A percentile compares a stretch with the other conserved stretches of the same genome.
phyloP scores from a whole-genome alignment of 495 filamentous ascomycete species.

The Chaetomium cochliodes region DNA sequence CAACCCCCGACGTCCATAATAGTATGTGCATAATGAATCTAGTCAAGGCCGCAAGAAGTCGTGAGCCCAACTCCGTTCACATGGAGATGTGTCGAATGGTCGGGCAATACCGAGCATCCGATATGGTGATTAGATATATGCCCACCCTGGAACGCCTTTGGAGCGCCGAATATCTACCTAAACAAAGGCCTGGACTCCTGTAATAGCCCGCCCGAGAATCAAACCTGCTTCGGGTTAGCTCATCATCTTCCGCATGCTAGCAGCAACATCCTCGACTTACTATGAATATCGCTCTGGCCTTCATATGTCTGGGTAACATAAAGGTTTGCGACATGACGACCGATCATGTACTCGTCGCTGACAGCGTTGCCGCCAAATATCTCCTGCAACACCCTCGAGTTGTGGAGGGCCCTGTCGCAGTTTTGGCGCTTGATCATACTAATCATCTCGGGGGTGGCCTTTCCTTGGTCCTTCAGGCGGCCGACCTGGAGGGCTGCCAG shows the following conservation, averaged over 20 bases:
- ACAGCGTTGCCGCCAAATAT: constrained; percentile 96
- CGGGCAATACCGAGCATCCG: neutral
- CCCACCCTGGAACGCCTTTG: neutral
- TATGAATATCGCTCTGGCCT: constrained; percentile 93
- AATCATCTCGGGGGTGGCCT: constrained; percentile 92
- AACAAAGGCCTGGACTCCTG: constrained; percentile 59
- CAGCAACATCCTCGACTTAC: constrained; percentile 51
- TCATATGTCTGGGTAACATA: constrained; percentile 99
- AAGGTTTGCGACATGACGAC: constrained; percentile 90
- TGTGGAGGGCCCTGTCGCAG: constrained; percentile 83
- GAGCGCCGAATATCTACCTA: constrained; percentile 26
- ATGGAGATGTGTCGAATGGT: neutral
- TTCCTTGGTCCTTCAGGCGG: constrained; percentile 86
- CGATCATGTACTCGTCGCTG: constrained; percentile 94
- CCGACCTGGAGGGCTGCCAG: constrained; percentile 87
- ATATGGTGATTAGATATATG: neutral
- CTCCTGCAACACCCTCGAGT: constrained; percentile 82
- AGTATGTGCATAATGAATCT: too few species aligned
- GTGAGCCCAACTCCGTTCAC: too few species aligned
- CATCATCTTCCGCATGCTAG: neutral
- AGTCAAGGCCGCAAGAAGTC: too few species aligned
- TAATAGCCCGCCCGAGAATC: constrained; percentile 62
- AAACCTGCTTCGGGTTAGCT: constrained; percentile 45
- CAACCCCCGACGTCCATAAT: too few species aligned
- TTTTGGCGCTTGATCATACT: constrained; percentile 98